Percentiles rank a stretch among this genome's conserved stretches.
Evolutionary conservation across 169 alveolate genomes (phyloP).

Genomic region (Cryptosporidium sp.): DNA sequence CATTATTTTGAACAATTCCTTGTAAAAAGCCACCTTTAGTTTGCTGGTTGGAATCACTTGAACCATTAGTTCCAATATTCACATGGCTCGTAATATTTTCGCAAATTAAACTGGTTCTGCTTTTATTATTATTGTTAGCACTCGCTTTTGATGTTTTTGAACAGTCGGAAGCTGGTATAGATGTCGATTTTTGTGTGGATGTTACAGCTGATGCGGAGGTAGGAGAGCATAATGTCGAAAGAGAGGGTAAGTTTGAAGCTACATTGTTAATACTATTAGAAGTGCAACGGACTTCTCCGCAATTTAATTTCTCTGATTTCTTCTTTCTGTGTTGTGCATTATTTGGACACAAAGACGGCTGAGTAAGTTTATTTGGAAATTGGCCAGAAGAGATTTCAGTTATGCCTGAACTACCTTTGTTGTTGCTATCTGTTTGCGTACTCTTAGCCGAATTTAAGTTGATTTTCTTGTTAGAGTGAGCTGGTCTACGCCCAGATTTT

Average conservation of each 20-base stretch:
- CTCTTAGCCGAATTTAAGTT: constrained; percentile 3
- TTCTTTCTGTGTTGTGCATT: neutral
- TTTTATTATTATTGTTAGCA: neutral
- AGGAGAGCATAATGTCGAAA: neutral
- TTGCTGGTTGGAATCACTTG: neutral
- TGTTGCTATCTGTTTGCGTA: neutral
- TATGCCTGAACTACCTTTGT: neutral
- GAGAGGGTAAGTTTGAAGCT: neutral
- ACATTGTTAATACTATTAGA: neutral
- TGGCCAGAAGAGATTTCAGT: neutral
- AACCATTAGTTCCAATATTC: neutral
- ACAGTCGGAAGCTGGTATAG: neutral
- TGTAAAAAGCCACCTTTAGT: neutral
- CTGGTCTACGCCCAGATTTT: constrained; percentile 19
- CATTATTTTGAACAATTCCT: neutral
- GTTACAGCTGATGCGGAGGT: neutral
- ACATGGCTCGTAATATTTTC: neutral
- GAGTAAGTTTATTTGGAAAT: neutral
- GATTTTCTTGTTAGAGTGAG: constrained; percentile 9
- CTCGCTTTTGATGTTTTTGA: neutral
- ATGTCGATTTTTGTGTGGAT: neutral
- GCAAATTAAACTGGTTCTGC: neutral
- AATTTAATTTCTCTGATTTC: neutral
- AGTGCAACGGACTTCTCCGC: neutral
- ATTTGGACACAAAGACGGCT: neutral